A percentile compares a stretch with the other conserved stretches of the same genome.
These are phyloP conservation scores for Sorghum bicolor DNA, from an alignment of 176 grass and related monocot genomes.

Conservation along the genomic window Sorghum_bicolor_NCBIv3 NC_012872.2:66781001-66781500, in stretches of 20 bases:
- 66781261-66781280: not conserved
- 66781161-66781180: not conserved
- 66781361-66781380: not conserved
- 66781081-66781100: not conserved
- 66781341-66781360: not conserved
- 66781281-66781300: not conserved
- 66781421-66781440: constrained; percentile 83
- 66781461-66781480: constrained; percentile 52
- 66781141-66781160: not conserved
- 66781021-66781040: constrained; percentile 5
- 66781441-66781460: constrained; percentile 57
- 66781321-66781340: not conserved
- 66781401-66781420: constrained; percentile 85
- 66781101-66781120: constrained; percentile 13
- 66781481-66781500: constrained; percentile 47
- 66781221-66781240: not conserved
- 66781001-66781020: not conserved
- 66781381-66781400: not conserved
- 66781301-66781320: not conserved
- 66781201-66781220: not conserved
- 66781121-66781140: not conserved
- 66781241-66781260: constrained; percentile 12
- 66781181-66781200: not conserved
- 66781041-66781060: not conserved
- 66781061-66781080: not conserved